Evolutionary conservation across 176 grass and related monocot species (phyloP), one percentile per base, ranked within the genome.

Genomic region (Avena eriantha): DNA sequence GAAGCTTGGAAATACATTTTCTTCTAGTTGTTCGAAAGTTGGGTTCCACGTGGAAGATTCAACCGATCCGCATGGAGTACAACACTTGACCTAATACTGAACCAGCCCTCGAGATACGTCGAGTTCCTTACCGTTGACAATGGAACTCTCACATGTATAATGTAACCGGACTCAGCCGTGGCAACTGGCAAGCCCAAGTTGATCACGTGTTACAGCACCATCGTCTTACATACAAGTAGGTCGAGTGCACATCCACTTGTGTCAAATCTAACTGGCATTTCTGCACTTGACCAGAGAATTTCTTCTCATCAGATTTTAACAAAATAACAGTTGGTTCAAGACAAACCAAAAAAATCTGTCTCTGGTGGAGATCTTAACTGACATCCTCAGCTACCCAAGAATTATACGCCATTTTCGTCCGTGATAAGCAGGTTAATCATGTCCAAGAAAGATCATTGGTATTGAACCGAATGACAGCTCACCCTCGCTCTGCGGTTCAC

Each of bases 331-430:
- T 15, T 64, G 0, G 60, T 29, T 23, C 13, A 74, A 13, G 48
- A 76, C 31, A n/a, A 24, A 15, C 6, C 60, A 22, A 46, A 11
- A 11, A 89, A 82, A 91, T 80, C 80, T 74, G 24, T 48, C 43
- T 43, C 57, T 69, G 72, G 73, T 17, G 80, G 68, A 75, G 57
- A 91, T 87, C 81, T 47, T 68, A 84, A n/a, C n/a, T n/a, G n/a
- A n/a, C n/a, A n/a, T n/a, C n/a, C n/a, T n/a, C n/a, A n/a, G n/a
- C n/a, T n/a, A n/a, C n/a, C n/a, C n/a, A n/a, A n/a, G n/a, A n/a
- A n/a, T n/a, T n/a, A n/a, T 9, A 18, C 11, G 5, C 23, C 46
- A 14, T 18, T 61, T 61, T 43, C 49, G 69, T 58, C 18, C 18
- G 15, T 74, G 55, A 74, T 74, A 33, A 63, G 79, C 57, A 76